These are phyloP conservation scores for Phascolomyces articulosus DNA, from an alignment of 371 early-diverging fungal genomes.

Conservation along the genomic window DNA sequence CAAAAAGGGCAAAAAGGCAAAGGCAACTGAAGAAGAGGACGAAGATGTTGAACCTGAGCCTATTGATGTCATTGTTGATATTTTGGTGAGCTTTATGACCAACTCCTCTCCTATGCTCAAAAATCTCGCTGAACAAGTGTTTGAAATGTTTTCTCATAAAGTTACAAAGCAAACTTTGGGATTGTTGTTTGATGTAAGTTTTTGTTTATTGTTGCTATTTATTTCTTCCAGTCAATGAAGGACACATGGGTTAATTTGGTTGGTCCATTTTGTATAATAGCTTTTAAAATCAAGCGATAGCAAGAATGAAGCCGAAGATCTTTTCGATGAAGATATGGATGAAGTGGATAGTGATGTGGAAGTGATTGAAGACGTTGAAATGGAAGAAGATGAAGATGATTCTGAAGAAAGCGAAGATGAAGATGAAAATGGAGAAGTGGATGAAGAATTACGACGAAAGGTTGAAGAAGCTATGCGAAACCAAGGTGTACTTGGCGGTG, in stretches of 20 bases:
- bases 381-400: conserved; percentile 58
- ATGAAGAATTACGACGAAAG: conserved; percentile 73
- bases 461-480: conserved; percentile 66
- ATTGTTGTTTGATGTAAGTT: conserved; percentile 69
- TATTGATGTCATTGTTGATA: conserved; percentile 90
- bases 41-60: conserved; percentile 73
- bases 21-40: conserved; percentile 37
- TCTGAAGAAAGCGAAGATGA: conserved; percentile 40
- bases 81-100: conserved; percentile 86
- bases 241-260: too few relatives aligned
- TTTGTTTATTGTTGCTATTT: neutral
- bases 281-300: conserved; percentile 57
- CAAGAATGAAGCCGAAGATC: conserved; percentile 55
- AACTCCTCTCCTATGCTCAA: conserved; percentile 81
- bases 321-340: conserved; percentile 58
- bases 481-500: conserved; percentile 50
- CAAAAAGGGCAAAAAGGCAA: conserved; percentile 34
- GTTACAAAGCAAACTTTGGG: conserved; percentile 78
- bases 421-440: conserved; percentile 46
- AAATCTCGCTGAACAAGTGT: conserved; percentile 79
- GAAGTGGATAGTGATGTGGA: conserved; percentile 48
- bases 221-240: too few relatives aligned
- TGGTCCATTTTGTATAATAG: conserved; percentile 16
- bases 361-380: conserved; percentile 47
- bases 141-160: conserved; percentile 78